Base-by-base conservation (phyloP, 257 asterid species). In the Fraxinus pennsylvanica region DNA sequence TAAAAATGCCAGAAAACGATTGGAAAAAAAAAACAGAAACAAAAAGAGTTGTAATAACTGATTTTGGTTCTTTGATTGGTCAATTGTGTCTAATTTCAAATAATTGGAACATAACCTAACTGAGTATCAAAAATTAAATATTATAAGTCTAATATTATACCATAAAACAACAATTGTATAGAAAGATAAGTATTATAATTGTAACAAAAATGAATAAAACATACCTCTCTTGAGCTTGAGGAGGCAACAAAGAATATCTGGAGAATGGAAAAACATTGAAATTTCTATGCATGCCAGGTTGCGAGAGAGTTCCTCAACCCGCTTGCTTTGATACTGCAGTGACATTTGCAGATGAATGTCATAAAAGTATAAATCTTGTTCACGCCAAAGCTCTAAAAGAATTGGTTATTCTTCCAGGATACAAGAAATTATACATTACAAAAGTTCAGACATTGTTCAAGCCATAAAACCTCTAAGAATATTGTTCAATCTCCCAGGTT, bases 251-350 rank as follows among this genome's bases (percentile, higher is more conserved):
- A 29, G 68, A 81, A 81, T 76, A 84, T 81, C 88, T 77, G 90
- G 57, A 81, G 78, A 84, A 6, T 78, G 79, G 76, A 86, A 84
- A 86, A 39, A 19, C 83, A 85, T 80, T 85, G 66, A 76, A 76
- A 80, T 79, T 79, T 73, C 57, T 78, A 80, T 43, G 25, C 72
- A 68, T 81, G 83, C 85, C 87, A 84, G 79, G 74, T 75, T 78
- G 88, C 79, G 72, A 76, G 74, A 45, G 63, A 71, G 73, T 84
- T 79, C 84, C 86, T 78, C 83, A 74, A 82, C 86, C 88, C 83
- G 90, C 86, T 82, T 82, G 81, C 75, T 78, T 68, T 77, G 82
- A 54, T 77, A 84, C 91, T 87, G 90, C 90, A 90, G 81, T 73
- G 87, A 82, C 89, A 88, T 85, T 76, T 76, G 66, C 82, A 82